Conservation (phyloP, 352 stramenopile genomes). For the Pythium periplocum region DNA sequence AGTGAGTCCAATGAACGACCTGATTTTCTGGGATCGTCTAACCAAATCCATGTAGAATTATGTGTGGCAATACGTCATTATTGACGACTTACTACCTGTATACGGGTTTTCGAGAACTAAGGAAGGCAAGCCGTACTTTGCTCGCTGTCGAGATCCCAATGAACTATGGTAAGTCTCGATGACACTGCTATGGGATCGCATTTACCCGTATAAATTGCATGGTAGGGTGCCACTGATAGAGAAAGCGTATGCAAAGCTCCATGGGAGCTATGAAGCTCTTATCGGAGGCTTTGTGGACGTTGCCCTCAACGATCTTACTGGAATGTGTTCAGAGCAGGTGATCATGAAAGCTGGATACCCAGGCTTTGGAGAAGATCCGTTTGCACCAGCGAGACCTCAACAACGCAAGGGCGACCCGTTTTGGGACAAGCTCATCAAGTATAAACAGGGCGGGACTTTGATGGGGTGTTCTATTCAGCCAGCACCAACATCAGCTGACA, state of each 20-base stretch:
- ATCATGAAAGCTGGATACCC: conserved; percentile 81
- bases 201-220: not conserved
- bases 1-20: conserved; percentile 18
- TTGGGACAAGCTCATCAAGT: conserved; percentile 72
- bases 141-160: conserved; percentile 76
- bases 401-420: conserved; percentile 63
- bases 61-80: conserved; percentile 89
- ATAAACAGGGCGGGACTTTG: conserved; percentile 78
- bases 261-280: conserved; percentile 84
- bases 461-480: conserved; percentile 92
- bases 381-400: conserved; percentile 27
- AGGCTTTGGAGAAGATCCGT: conserved; percentile 70
- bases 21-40: too few relatives aligned
- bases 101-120: conserved; percentile 81
- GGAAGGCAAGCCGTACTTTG: conserved; percentile 79
- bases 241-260: conserved; percentile 92
- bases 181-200: too few relatives aligned
- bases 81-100: conserved; percentile 85
- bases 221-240: conserved; percentile 82
- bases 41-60: conserved; percentile 53
- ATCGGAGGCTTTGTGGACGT: conserved; percentile 90
- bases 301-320: conserved; percentile 87
- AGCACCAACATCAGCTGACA: conserved; percentile 36
- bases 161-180: conserved; percentile 71
- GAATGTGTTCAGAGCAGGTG: conserved; percentile 85